A percentile compares a stretch with the other conserved stretches of the same genome.
Conservation (phyloP, 2,329 filamentous ascomycete genomes). For the Ophiostoma novo-ulmi region DNA sequence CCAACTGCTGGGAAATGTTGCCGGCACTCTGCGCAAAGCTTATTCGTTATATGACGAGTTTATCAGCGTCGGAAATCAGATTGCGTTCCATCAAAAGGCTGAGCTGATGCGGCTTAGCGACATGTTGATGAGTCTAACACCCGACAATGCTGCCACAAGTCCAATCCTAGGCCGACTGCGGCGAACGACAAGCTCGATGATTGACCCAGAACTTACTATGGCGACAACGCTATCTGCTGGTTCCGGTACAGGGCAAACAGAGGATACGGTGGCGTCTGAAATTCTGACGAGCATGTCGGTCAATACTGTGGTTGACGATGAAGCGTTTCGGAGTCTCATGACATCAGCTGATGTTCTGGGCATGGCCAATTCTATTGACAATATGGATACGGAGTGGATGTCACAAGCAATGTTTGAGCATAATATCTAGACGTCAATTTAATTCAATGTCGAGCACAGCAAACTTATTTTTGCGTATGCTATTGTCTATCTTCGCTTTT, state of each 20-base stretch:
- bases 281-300: conserved; percentile 3
- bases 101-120: conserved; percentile 2
- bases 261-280: not conserved
- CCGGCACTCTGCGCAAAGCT: not conserved
- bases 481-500: conserved; percentile 9
- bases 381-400: conserved; percentile 11
- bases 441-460: not conserved
- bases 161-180: not conserved
- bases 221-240: not conserved
- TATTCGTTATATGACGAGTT: conserved; percentile 2
- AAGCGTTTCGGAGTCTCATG: conserved; percentile 7
- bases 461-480: not conserved
- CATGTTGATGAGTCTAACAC: not conserved
- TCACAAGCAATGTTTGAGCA: conserved; percentile 15
- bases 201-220: not conserved
- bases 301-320: conserved; percentile 4
- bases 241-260: not conserved
- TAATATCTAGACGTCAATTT: not conserved
- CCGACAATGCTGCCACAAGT: not conserved
- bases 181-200: not conserved
- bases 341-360: not conserved
- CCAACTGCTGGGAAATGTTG: not conserved
- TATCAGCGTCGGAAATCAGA: not conserved
- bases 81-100: not conserved
- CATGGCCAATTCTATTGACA: conserved; percentile 6